These are phyloP conservation scores for Metarhizium guizhouense DNA, from an alignment of 2,329 filamentous ascomycete species.

Conservation along the genomic window DNA sequence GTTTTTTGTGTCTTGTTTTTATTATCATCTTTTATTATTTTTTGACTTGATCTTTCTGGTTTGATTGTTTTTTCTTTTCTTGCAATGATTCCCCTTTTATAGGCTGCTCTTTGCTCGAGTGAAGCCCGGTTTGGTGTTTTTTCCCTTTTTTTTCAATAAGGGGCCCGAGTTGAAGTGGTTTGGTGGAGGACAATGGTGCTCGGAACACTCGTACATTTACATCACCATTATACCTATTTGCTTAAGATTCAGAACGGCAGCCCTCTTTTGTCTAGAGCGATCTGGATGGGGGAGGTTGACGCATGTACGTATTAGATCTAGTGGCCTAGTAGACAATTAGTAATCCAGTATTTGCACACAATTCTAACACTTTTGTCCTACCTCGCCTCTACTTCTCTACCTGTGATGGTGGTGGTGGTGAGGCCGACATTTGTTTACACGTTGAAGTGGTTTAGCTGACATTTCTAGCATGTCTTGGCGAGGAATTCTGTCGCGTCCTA, in stretches of 20 bases:
- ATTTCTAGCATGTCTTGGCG: neutral
- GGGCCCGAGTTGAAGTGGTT: slow-evolving; percentile 1
- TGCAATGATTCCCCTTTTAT: slow-evolving; percentile 15
- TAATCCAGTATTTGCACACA: slow-evolving; percentile 21
- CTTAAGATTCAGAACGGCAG: slow-evolving; percentile 16
- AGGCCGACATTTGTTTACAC: neutral
- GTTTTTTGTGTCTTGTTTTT: slow-evolving; percentile 8
- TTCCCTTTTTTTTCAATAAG: slow-evolving; percentile 12
- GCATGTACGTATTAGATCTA: slow-evolving; percentile 17
- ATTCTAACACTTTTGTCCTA: neutral
- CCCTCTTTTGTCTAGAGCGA: slow-evolving; percentile 8
- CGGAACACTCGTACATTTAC: slow-evolving; percentile 5
- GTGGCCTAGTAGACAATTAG: slow-evolving; percentile 23
- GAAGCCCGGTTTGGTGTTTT: slow-evolving; percentile 8
- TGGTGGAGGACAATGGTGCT: slow-evolving; percentile 5
- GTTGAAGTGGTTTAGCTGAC: neutral
- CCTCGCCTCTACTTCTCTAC: neutral
- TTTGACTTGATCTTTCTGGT: neutral
- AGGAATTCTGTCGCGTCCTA: neutral
- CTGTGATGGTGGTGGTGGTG: neutral
- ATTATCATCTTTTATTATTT: neutral
- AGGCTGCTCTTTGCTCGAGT: slow-evolving; percentile 4
- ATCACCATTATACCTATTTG: slow-evolving; percentile 14
- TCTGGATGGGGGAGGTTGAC: slow-evolving; percentile 7
- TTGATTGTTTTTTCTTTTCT: slow-evolving; percentile 1